phyloP scores from a whole-genome alignment of 768 basidiomycete species.

The Suillus plorans region DNA sequence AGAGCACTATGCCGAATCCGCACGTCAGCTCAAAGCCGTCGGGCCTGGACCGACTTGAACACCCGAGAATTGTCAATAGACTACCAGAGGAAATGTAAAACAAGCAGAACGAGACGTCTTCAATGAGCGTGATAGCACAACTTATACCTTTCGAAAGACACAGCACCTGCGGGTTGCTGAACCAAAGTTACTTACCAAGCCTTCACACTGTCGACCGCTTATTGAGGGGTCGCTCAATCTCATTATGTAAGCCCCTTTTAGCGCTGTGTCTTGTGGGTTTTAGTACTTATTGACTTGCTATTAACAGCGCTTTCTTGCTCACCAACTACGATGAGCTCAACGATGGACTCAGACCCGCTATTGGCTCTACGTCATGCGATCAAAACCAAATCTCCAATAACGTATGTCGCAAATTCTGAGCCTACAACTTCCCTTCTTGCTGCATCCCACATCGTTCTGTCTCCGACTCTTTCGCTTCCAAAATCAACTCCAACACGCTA shows the following conservation, averaged over 20 bases:
- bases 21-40: not conserved
- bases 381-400: constrained; percentile 49
- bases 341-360: constrained; percentile 45
- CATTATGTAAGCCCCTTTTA: constrained; percentile 1
- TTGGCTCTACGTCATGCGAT: constrained; percentile 63
- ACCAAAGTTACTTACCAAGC: not conserved
- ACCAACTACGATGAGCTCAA: constrained; percentile 8
- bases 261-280: not conserved
- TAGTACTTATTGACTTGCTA: not conserved
- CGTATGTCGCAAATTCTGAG: constrained; percentile 39
- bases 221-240: not conserved
- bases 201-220: not conserved
- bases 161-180: not conserved
- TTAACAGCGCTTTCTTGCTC: not conserved
- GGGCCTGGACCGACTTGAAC: not conserved
- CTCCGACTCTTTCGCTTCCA: constrained; percentile 50
- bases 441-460: constrained; percentile 69
- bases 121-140: not conserved
- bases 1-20: not conserved
- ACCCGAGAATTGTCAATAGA: not conserved
- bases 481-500: constrained; percentile 81
- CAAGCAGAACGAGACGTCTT: not conserved
- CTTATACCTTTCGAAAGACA: not conserved
- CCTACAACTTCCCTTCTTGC: constrained; percentile 47
- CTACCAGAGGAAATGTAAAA: not conserved